Evolutionary conservation across 2,329 filamentous ascomycete genomes (phyloP).

Genomic region (Monosporascus sp.): DNA sequence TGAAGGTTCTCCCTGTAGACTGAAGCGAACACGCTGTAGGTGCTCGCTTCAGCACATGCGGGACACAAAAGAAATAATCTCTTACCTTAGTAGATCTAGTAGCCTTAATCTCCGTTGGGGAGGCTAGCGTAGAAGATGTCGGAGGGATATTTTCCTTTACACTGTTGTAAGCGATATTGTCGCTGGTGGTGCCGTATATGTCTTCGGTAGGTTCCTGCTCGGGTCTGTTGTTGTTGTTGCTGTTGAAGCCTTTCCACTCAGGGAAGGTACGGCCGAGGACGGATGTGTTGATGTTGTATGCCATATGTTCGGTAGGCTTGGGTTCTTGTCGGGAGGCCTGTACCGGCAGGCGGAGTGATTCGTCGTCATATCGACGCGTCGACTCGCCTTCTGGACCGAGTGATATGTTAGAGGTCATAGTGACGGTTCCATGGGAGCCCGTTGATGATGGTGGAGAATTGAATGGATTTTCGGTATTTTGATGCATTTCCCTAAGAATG

Average conservation of each 20-base stretch:
- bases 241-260: constrained; percentile 35
- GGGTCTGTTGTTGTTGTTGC: constrained; percentile 10
- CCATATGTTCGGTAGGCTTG: constrained; percentile 14
- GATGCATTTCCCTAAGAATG: constrained; percentile 31
- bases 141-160: constrained; percentile 45
- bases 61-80: background rate
- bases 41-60: background rate
- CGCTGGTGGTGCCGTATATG: constrained; percentile 24
- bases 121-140: constrained; percentile 12
- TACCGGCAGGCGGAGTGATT: constrained; percentile 29
- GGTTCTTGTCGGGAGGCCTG: constrained; percentile 12
- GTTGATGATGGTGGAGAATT: constrained; percentile 56
- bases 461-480: constrained; percentile 46
- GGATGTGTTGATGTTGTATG: constrained; percentile 31
- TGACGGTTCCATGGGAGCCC: constrained; percentile 52
- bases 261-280: constrained; percentile 44
- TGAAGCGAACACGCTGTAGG: background rate
- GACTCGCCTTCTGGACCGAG: constrained; percentile 50
- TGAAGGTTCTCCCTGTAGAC: background rate
- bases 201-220: constrained; percentile 24
- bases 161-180: constrained; percentile 23
- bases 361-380: constrained; percentile 45
- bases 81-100: background rate
- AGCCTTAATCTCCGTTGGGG: background rate
- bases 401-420: constrained; percentile 50